Evolutionary conservation across 2,329 filamentous ascomycete genomes (phyloP), one percentile per base, ranked within the genome.

Genomic region (Penicillium griseofulvum): DNA sequence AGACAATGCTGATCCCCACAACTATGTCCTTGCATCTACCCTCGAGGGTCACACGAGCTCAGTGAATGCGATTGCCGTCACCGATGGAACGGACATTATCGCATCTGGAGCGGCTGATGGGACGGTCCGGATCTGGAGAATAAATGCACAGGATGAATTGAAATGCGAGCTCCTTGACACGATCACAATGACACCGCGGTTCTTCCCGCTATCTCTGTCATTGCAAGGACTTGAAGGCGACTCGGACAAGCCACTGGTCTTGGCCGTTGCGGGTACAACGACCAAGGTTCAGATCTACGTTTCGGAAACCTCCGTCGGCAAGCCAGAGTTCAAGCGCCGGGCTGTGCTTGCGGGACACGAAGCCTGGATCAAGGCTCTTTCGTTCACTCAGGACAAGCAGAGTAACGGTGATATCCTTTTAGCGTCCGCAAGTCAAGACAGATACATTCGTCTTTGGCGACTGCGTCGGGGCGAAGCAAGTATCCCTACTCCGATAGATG

Each of bases 341-440:
- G 89, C 91, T 12, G 92, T 87, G 0, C 81, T 99, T 19, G 82
- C 85, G 0, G 94, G 94, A 4, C 94, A 99, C 67, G 94, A 99
- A 74, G 93, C 90, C 54, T 99, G 94, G 94, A 86, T 99, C 44
- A 83, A 93, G 45, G 93, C 91, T 14, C 79, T 99, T 12, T 87
- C 87, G 59, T 94, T 99, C 63, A 83, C 84, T 1, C 78, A 78
- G 56, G 89, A 94, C 68, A 81, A 74, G 14, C 69, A 76, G 2
- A 75, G 76, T 22, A 62, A 74, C 0, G 72, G 83, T 49, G 92
- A 97, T 69, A 71, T 96, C 4, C 75, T 97, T 22, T 81, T 99
- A 19, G 91, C 93, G 0, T 97, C 93, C 11, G 92, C 92, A 22
- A 97, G 93, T 70, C 94, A 99, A 72, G 94, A 99, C 74, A 97